Evolutionary conservation across 805 yeast genomes (phyloP).

Genomic region (Wickerhamomyces subpelliculosus): DNA sequence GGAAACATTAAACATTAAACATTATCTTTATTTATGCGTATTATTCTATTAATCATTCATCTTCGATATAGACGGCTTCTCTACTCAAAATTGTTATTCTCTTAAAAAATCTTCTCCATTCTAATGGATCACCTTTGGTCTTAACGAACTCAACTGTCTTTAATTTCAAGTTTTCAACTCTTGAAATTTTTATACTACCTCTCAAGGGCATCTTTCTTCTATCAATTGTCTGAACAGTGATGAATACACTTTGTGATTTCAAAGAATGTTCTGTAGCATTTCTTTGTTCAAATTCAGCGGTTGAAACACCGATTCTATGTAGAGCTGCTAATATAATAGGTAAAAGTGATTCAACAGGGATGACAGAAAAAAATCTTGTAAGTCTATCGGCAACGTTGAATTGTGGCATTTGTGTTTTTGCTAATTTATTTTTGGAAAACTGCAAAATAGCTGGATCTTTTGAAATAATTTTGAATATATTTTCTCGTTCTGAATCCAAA

Average conservation of each 20-base stretch:
- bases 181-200: slow-evolving; percentile 40
- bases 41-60: neutral
- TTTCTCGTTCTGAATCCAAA: slow-evolving; percentile 21
- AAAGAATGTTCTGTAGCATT: slow-evolving; percentile 6
- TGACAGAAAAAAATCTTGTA: slow-evolving; percentile 44
- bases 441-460: slow-evolving; percentile 47
- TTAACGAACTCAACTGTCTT: slow-evolving; percentile 49
- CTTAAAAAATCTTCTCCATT: slow-evolving; percentile 66
- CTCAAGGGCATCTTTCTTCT: slow-evolving; percentile 35
- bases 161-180: slow-evolving; percentile 30
- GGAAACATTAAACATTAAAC: neutral
- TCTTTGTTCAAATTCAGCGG: slow-evolving; percentile 12
- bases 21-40: no score
- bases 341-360: slow-evolving; percentile 36
- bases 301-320: slow-evolving; percentile 33
- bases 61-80: slow-evolving; percentile 43
- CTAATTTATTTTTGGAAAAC: slow-evolving; percentile 25
- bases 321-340: slow-evolving; percentile 36
- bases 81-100: slow-evolving; percentile 49
- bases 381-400: slow-evolving; percentile 34
- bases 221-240: slow-evolving; percentile 33
- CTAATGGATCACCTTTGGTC: slow-evolving; percentile 60
- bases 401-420: neutral
- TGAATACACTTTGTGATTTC: slow-evolving; percentile 9
- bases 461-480: slow-evolving; percentile 31